These are phyloP conservation scores for Fusarium camptoceras DNA, from an alignment of 2,329 filamentous ascomycete genomes.

Conservation along the genomic window DNA sequence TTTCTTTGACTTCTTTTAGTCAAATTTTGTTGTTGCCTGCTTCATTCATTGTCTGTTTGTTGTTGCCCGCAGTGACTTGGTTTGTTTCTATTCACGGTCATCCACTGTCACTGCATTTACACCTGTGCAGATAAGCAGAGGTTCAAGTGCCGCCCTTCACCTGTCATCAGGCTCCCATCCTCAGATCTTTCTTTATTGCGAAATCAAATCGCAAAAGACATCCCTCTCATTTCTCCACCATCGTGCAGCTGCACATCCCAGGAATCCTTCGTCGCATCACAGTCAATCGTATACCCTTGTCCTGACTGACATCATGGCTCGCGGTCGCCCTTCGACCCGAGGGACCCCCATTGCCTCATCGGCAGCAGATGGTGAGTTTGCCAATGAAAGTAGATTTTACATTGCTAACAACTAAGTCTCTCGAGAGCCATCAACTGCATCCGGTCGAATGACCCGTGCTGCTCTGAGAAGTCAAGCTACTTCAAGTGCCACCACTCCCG, in stretches of 20 bases:
- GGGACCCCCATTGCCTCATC: constrained; percentile 30
- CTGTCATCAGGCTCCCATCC: constrained; percentile 2
- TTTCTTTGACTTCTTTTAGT: constrained; percentile 3
- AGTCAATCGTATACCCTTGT: background rate
- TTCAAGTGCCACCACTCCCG: constrained; percentile 9
- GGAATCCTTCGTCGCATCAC: background rate
- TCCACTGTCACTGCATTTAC: constrained; percentile 17
- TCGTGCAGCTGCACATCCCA: background rate
- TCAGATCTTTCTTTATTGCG: background rate
- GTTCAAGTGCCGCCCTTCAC: constrained; percentile 15
- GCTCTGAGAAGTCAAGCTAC: constrained; percentile 34
- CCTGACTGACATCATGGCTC: constrained; percentile 44
- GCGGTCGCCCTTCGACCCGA: constrained; percentile 46
- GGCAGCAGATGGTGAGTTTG: constrained; percentile 33
- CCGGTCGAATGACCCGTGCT: constrained; percentile 46
- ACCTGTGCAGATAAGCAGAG: constrained; percentile 27
- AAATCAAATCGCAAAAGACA: background rate
- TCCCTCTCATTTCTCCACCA: background rate
- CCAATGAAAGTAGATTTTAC: background rate
- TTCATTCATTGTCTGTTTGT: constrained; percentile 12
- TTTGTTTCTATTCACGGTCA: constrained; percentile 23
- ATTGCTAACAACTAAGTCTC: constrained; percentile 31
- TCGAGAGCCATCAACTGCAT: constrained; percentile 27
- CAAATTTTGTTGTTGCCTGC: constrained; percentile 2
- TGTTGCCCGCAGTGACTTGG: constrained; percentile 16